A percentile compares a stretch with the other conserved stretches of the same genome.
These are phyloP conservation scores for Candida ortonii DNA, from an alignment of 805 yeast species.

Conservation along the genomic window DNA sequence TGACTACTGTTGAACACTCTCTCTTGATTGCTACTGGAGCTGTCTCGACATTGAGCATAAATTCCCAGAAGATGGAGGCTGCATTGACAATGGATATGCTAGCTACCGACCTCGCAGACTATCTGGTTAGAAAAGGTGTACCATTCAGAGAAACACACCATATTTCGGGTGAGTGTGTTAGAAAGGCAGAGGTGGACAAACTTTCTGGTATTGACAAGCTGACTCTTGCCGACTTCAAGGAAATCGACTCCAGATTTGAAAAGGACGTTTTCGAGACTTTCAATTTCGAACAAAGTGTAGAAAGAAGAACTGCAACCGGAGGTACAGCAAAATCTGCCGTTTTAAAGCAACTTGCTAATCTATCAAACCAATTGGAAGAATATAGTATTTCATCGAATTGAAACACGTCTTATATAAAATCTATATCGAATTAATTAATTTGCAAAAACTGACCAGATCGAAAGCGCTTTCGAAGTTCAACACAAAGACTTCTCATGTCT, in stretches of 20 bases:
- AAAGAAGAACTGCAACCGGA: conserved; percentile 94
- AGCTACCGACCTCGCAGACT: conserved; percentile 98
- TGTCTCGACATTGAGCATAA: conserved; percentile 75
- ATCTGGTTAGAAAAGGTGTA: conserved; percentile 94
- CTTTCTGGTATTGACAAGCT: conserved; percentile 85
- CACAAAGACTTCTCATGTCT: no score
- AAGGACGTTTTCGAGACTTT: conserved; percentile 83
- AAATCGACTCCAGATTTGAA: conserved; percentile 76
- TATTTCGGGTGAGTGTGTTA: conserved; percentile 96
- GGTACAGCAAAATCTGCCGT: conserved; percentile 95
- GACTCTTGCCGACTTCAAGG: conserved; percentile 69
- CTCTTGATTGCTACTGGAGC: conserved; percentile 95
- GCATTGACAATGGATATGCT: conserved; percentile 98
- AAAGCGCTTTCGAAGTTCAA: no score
- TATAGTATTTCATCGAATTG: not conserved
- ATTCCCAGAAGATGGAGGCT: conserved; percentile 71
- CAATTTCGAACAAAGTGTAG: conserved; percentile 90
- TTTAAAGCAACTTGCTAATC: conserved; percentile 58
- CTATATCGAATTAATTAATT: no score
- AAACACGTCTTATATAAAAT: not conserved
- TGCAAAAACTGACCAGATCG: no score
- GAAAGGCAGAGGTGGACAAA: conserved; percentile 75
- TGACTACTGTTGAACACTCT: conserved; percentile 91
- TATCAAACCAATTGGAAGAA: conserved; percentile 20
- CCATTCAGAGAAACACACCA: conserved; percentile 99